A percentile compares a stretch with the other conserved stretches of the same genome.
Evolutionary conservation across 768 basidiomycete species (phyloP).

Genomic region (Rhodosporidiobolus odoratus): DNA sequence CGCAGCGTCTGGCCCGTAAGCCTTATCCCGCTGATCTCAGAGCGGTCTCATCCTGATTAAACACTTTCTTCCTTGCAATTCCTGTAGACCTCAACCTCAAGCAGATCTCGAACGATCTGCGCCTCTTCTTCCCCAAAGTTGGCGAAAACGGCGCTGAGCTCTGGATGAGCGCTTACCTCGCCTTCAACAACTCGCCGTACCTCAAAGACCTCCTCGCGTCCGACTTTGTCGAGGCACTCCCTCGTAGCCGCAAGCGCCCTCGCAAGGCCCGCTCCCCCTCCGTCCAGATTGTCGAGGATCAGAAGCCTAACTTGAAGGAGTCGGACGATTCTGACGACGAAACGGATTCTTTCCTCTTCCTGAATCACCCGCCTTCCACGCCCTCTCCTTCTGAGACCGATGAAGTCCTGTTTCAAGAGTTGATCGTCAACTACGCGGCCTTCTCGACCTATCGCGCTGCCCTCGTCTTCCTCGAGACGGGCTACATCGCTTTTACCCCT

Average conservation of each 20-base stretch:
- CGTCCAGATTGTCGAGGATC: background rate
- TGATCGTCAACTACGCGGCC: background rate
- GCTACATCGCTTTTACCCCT: background rate
- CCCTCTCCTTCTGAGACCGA: background rate
- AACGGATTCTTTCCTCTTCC: background rate
- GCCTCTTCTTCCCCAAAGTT: background rate
- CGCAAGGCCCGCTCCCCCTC: background rate
- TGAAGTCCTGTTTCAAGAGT: background rate
- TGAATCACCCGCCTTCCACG: background rate
- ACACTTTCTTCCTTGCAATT: too few species aligned
- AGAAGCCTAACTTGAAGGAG: background rate
- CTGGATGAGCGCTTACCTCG: background rate
- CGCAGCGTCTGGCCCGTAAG: too few species aligned
- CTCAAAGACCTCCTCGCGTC: background rate
- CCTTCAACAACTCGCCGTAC: background rate
- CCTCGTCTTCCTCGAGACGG: background rate
- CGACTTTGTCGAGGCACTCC: background rate
- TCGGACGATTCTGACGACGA: slow-evolving; percentile 1
- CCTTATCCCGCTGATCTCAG: too few species aligned
- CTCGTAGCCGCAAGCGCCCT: background rate
- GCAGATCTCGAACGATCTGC: background rate
- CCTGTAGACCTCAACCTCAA: background rate
- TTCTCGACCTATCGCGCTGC: background rate
- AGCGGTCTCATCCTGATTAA: too few species aligned
- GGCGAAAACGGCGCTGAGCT: background rate